A percentile compares a stretch with the other conserved stretches of the same genome.
phyloP scores from a whole-genome alignment of 2,329 filamentous ascomycete genomes.

The Aureobasidium sp. region DNA sequence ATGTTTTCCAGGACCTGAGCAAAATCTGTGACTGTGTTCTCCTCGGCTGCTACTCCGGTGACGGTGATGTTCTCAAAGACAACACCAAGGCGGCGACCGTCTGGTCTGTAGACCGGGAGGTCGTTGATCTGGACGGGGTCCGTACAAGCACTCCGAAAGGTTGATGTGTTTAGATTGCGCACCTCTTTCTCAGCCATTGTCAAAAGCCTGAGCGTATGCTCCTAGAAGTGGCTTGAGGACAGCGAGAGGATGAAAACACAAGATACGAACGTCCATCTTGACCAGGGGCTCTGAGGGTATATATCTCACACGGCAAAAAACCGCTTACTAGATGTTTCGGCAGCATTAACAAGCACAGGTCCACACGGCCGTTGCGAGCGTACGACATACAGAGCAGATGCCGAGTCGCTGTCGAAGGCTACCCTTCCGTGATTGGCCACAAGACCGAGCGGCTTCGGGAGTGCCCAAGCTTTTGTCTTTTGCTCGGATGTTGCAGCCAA shows the following conservation, averaged over 20 bases:
- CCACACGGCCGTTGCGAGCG: neutral
- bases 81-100: slow-evolving; percentile 12
- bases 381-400: neutral
- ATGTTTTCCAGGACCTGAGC: slow-evolving; percentile 9
- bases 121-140: neutral
- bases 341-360: slow-evolving; percentile 7
- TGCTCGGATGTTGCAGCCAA: neutral
- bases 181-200: slow-evolving; percentile 13
- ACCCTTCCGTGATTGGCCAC: neutral
- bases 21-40: slow-evolving; percentile 13
- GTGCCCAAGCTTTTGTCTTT: neutral
- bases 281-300: neutral
- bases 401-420: neutral
- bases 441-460: neutral
- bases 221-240: neutral
- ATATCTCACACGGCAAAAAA: neutral
- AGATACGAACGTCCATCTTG: neutral
- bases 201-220: neutral
- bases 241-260: neutral
- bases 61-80: slow-evolving; percentile 12
- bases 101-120: slow-evolving; percentile 11
- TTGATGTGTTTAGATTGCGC: neutral
- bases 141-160: neutral
- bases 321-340: slow-evolving; percentile 1
- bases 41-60: slow-evolving; percentile 1